Conservation (phyloP, 1,139 yeast genomes). For the Yamadazyma oceani region DNA sequence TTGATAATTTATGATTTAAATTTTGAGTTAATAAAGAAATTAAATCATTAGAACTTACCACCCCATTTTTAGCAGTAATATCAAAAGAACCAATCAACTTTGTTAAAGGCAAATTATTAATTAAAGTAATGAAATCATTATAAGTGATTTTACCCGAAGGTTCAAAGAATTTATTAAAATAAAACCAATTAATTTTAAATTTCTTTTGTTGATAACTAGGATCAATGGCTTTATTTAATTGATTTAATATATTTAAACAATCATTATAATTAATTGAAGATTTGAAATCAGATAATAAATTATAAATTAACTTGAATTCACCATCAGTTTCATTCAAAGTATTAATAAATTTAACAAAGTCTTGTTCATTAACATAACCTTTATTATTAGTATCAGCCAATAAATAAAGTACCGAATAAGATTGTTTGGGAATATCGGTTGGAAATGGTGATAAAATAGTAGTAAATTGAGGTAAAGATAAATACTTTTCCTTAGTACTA, state of each 20-base stretch:
- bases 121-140: constrained; percentile 42
- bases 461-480: constrained; percentile 40
- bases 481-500: constrained; percentile 22
- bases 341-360: constrained; percentile 59
- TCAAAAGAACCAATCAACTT: constrained; percentile 49
- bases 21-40: constrained; percentile 36
- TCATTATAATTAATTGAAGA: constrained; percentile 35
- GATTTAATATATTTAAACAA: constrained; percentile 38
- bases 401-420: constrained; percentile 55
- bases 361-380: constrained; percentile 59
- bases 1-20: constrained; percentile 44
- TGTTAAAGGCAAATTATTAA: constrained; percentile 47
- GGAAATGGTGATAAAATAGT: constrained; percentile 45
- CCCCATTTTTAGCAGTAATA: constrained; percentile 35
- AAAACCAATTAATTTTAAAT: constrained; percentile 46
- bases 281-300: constrained; percentile 23
- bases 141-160: constrained; percentile 41
- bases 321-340: constrained; percentile 58
- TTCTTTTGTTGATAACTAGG: constrained; percentile 44
- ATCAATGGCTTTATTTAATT: constrained; percentile 43
- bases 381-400: constrained; percentile 63
- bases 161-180: constrained; percentile 42
- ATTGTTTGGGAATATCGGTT: constrained; percentile 39
- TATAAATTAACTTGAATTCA: constrained; percentile 55
- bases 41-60: constrained; percentile 34